These are phyloP conservation scores for Scleromitrula shiraiana DNA, from an alignment of 2,329 filamentous ascomycete species.

Conservation along the genomic window DNA sequence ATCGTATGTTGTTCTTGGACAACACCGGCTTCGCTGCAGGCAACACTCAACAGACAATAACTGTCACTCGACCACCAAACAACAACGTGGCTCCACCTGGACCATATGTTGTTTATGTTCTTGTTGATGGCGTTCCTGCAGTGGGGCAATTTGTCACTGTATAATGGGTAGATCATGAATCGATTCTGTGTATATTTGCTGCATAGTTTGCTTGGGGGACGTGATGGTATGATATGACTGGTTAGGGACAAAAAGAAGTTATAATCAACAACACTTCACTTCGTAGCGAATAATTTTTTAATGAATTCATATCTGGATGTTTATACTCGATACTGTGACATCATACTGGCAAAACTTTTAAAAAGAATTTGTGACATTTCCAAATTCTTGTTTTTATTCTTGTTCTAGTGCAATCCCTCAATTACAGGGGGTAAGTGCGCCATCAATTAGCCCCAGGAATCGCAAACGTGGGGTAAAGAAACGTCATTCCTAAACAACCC, in stretches of 20 bases:
- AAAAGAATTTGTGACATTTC: too few relatives aligned
- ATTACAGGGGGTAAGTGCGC: too few relatives aligned
- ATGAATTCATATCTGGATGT: too few relatives aligned
- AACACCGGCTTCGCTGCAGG: conserved; percentile 38
- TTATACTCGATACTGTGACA: too few relatives aligned
- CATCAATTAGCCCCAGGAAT: too few relatives aligned
- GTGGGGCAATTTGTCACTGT: conserved; percentile 27
- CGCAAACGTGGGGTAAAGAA: too few relatives aligned
- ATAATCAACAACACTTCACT: too few relatives aligned
- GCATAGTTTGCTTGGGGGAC: neutral
- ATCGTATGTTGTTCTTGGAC: conserved; percentile 48
- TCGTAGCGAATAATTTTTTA: conserved; percentile 5
- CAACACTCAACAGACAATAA: conserved; percentile 36
- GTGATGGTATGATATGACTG: neutral
- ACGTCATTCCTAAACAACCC: too few relatives aligned
- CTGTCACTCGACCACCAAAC: conserved; percentile 46
- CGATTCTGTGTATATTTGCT: neutral
- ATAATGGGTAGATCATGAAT: conserved; percentile 3
- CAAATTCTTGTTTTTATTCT: too few relatives aligned
- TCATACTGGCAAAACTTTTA: too few relatives aligned
- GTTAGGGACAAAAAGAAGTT: too few relatives aligned
- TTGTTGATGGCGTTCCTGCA: conserved; percentile 31
- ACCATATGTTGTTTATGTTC: conserved; percentile 51
- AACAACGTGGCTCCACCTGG: conserved; percentile 49
- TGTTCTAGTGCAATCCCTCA: too few relatives aligned